These are phyloP conservation scores for Reutealis trisperma DNA, from an alignment of 345 rosid species.

Conservation along the genomic window DNA sequence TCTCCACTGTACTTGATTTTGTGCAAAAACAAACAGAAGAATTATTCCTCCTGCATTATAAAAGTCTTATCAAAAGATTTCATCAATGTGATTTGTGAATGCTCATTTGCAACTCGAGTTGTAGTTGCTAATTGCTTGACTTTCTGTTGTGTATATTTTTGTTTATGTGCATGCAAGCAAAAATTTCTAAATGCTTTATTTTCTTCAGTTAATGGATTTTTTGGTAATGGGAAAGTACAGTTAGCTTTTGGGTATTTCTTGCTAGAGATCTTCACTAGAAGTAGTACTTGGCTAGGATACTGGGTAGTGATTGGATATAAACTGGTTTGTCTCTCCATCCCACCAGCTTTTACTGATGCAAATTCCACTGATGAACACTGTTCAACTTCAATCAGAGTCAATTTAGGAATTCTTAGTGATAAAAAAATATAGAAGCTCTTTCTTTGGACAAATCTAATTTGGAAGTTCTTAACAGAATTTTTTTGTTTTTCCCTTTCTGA, in stretches of 20 bases:
- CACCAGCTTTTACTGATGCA: background rate
- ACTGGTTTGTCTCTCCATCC: background rate
- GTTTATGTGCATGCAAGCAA: background rate
- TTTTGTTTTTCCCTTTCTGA: slow-evolving; percentile 1
- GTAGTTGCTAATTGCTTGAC: background rate
- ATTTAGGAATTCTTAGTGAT: background rate
- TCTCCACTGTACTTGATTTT: background rate
- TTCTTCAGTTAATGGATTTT: background rate
- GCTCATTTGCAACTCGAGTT: background rate
- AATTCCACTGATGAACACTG: background rate
- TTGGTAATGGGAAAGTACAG: background rate
- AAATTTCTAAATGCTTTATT: background rate
- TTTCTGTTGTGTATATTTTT: background rate
- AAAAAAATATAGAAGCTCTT: background rate
- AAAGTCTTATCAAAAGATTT: background rate
- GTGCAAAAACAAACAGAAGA: background rate
- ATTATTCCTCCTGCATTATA: background rate
- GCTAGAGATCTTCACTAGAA: background rate
- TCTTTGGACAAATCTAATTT: background rate
- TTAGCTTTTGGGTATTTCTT: background rate
- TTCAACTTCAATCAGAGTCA: background rate
- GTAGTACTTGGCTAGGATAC: background rate
- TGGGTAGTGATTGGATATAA: background rate
- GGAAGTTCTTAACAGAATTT: background rate
- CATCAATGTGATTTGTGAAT: background rate